Evolutionary conservation across 306 rosid species (phyloP).

Genomic region (Castanea mollissima): DNA sequence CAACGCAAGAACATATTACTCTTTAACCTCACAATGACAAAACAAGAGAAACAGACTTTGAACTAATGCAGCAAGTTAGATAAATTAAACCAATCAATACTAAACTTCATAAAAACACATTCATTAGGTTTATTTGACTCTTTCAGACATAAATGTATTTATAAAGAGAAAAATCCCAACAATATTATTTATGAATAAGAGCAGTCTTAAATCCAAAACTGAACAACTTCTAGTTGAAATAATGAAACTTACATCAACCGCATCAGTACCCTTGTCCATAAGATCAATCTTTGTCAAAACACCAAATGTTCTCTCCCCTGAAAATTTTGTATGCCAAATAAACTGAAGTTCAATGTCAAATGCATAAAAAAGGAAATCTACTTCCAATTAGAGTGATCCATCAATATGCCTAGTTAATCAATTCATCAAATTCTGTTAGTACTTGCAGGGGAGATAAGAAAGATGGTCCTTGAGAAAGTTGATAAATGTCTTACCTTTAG

Average conservation of each 20-base stretch:
- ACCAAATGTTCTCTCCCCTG: conserved; percentile 94
- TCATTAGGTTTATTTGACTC: too few species aligned
- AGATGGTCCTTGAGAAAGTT: background rate
- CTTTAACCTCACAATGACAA: background rate
- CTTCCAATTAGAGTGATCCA: background rate
- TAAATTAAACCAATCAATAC: background rate
- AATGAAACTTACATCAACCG: conserved; percentile 69
- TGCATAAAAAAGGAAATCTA: background rate
- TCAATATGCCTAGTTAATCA: background rate
- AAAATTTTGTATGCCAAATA: conserved; percentile 10
- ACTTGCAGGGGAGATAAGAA: background rate
- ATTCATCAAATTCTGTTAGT: background rate
- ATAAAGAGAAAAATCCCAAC: background rate
- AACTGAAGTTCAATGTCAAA: background rate
- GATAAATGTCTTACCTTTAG: conserved; percentile 56
- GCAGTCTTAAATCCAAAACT: background rate
- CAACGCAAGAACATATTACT: background rate
- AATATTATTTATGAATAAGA: too few species aligned
- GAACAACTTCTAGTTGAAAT: background rate
- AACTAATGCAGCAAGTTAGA: background rate
- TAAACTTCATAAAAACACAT: background rate
- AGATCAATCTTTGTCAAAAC: conserved; percentile 96
- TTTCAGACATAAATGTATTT: too few species aligned
- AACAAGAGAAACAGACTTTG: background rate
- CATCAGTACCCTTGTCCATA: conserved; percentile 98